Conservation (phyloP, 306 rosid genomes). For the Prinsepia uniflora region DNA sequence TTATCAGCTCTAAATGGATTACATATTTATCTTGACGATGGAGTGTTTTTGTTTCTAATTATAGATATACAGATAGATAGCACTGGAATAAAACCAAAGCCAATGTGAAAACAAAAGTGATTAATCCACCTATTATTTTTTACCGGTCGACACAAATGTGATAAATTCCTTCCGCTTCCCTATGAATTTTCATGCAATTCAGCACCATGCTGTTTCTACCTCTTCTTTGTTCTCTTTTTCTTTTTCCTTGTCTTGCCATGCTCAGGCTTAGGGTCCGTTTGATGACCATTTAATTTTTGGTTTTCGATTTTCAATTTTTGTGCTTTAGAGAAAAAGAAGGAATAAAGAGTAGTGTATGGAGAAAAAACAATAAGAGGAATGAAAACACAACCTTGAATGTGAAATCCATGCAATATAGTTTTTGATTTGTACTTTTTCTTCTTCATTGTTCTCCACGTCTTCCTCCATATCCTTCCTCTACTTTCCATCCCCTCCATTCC, state of each 20-base stretch:
- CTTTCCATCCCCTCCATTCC: no score
- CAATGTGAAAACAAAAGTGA: neutral
- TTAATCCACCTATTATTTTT: neutral
- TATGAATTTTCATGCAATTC: neutral
- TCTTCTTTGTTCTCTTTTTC: neutral
- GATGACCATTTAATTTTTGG: no score
- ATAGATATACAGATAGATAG: neutral
- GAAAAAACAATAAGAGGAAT: no score
- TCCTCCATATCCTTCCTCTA: no score
- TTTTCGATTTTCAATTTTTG: no score
- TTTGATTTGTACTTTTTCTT: no score
- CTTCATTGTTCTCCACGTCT: no score
- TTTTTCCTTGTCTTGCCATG: neutral
- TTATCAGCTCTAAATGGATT: neutral
- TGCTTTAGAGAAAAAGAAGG: no score
- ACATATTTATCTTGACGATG: neutral
- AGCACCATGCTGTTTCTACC: neutral
- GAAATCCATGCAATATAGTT: no score
- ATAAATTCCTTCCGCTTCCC: no score
- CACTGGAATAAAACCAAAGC: neutral
- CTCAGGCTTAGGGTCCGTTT: neutral
- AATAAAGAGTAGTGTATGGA: no score
- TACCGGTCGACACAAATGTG: neutral
- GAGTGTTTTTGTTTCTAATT: neutral
- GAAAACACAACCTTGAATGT: no score